phyloP scores from a whole-genome alignment of 495 filamentous ascomycete genomes.

The Xylaria palmicola region DNA sequence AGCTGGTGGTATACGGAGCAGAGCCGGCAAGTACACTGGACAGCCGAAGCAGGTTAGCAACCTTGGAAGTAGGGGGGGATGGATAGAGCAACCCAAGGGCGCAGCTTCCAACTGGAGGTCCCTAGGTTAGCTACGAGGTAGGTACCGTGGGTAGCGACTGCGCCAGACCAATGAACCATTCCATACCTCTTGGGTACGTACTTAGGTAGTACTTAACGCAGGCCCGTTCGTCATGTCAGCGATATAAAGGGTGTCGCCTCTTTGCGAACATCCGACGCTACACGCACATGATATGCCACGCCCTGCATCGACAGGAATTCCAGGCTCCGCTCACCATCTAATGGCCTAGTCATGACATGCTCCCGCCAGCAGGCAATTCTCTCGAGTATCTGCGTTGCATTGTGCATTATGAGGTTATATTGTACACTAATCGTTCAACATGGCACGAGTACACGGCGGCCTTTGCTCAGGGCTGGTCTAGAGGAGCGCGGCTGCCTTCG shows the following conservation, averaged over 20 bases:
- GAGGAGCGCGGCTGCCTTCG: slow-evolving; percentile 19
- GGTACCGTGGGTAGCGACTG: no score
- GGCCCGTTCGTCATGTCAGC: no score
- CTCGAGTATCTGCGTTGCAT: not conserved
- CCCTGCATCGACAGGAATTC: no score
- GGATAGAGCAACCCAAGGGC: slow-evolving; percentile 3
- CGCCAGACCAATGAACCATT: no score
- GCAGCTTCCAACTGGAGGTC: not conserved
- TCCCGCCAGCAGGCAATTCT: not conserved
- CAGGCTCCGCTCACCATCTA: no score
- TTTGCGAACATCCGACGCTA: no score
- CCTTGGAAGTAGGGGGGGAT: no score
- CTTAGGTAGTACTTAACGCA: no score
- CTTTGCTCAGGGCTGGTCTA: slow-evolving; percentile 20
- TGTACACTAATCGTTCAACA: slow-evolving; percentile 6
- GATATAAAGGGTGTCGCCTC: no score
- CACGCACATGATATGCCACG: no score
- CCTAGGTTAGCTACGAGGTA: no score
- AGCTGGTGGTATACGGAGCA: not conserved
- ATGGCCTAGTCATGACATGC: not conserved
- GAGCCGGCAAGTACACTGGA: not conserved
- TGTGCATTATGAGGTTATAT: slow-evolving; percentile 6
- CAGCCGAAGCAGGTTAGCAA: not conserved
- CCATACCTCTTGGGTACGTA: no score
- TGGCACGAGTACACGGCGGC: not conserved